A percentile compares a stretch with the other conserved stretches of the same genome.
Conservation (phyloP, 192 early-diverging fungal genomes). For the Allomyces macrogynus region DNA sequence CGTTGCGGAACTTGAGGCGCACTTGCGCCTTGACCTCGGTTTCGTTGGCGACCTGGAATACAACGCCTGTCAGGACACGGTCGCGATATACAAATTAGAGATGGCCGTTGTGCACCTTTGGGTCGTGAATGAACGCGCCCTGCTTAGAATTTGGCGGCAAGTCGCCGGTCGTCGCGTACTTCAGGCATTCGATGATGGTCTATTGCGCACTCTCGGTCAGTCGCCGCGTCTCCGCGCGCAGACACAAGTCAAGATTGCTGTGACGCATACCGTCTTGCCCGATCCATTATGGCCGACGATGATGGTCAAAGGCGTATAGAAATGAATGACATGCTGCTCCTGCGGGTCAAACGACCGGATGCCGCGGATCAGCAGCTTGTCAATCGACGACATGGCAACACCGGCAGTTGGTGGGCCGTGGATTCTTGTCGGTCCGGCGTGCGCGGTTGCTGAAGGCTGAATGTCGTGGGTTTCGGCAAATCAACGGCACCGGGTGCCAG, state of each 20-base stretch:
- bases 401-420: neutral
- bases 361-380: slow-evolving; percentile 59
- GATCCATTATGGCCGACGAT: slow-evolving; percentile 91
- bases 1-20: slow-evolving; percentile 62
- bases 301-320: slow-evolving; percentile 77
- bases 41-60: slow-evolving; percentile 36
- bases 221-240: neutral
- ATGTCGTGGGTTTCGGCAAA: no score
- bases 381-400: slow-evolving; percentile 32
- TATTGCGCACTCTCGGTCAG: slow-evolving; percentile 5
- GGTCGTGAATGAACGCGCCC: slow-evolving; percentile 88
- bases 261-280: slow-evolving; percentile 64
- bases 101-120: slow-evolving; percentile 31
- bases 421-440: no score
- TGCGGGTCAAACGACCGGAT: slow-evolving; percentile 82
- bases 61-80: neutral
- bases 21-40: slow-evolving; percentile 80
- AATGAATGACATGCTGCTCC: slow-evolving; percentile 48
- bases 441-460: no score
- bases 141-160: slow-evolving; percentile 68
- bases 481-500: no score
- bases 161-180: slow-evolving; percentile 84
- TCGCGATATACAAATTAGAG: neutral
- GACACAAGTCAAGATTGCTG: slow-evolving; percentile 1
- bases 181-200: slow-evolving; percentile 92